These are phyloP conservation scores for sunflower (Helianthus annuus) DNA, from an alignment of 129 eudicot genomes.

Conservation along the genomic window HanXRQr2.0-SUNRISE NC_035433.2:83529101-83529600, in stretches of 20 bases:
- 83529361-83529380: constrained; percentile 22
- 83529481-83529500: no score
- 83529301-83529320: constrained; percentile 36
- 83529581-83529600: constrained; percentile 27
- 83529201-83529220: no score
- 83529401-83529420: no score
- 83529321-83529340: constrained; percentile 28
- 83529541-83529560: not conserved
- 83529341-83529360: constrained; percentile 26
- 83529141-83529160: no score
- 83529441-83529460: no score
- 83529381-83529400: constrained; percentile 37
- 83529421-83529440: no score
- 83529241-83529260: constrained; percentile 23
- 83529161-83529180: no score
- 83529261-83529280: constrained; percentile 22
- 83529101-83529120: no score
- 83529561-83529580: constrained; percentile 18
- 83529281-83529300: constrained; percentile 27
- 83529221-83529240: not conserved
- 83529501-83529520: constrained; percentile 9
- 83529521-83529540: constrained; percentile 16
- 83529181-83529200: no score
- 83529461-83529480: no score
- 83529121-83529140: no score